Percentiles rank a stretch among this genome's conserved stretches.
phyloP scores from a whole-genome alignment of 148 eudicot species.

The Rheum nobile region DNA sequence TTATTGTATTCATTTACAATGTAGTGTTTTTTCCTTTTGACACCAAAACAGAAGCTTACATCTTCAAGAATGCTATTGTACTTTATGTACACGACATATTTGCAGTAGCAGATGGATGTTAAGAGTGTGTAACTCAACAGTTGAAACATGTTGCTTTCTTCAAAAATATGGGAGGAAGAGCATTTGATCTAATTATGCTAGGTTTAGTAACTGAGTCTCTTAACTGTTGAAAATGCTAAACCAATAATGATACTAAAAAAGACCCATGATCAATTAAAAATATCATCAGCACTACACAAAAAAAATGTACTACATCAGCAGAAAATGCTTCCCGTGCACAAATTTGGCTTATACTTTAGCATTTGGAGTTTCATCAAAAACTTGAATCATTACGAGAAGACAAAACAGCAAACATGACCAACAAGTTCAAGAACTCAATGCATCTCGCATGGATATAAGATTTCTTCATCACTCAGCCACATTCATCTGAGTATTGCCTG shows the following conservation, averaged over 20 bases:
- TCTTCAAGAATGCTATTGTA: neutral
- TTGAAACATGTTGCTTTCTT: neutral
- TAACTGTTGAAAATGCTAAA: too few species aligned
- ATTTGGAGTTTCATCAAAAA: neutral
- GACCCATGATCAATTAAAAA: neutral
- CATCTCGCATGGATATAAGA: neutral
- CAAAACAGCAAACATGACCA: neutral
- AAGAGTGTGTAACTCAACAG: neutral
- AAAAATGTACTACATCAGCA: neutral
- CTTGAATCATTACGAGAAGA: neutral
- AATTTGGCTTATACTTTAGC: neutral
- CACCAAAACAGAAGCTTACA: neutral
- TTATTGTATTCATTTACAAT: neutral
- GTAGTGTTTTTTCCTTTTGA: neutral
- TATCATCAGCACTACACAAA: neutral
- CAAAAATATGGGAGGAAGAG: neutral
- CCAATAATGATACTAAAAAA: neutral
- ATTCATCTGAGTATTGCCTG: constrained; percentile 13
- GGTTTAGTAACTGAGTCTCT: too few species aligned
- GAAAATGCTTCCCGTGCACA: neutral
- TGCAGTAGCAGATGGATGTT: neutral
- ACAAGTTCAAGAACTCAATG: neutral
- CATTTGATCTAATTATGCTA: neutral
- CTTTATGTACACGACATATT: neutral
- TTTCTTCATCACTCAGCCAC: constrained; percentile 3